These are phyloP conservation scores for Eimeria brunetti DNA, from an alignment of 169 alveolate species.

Conservation along the genomic window DNA sequence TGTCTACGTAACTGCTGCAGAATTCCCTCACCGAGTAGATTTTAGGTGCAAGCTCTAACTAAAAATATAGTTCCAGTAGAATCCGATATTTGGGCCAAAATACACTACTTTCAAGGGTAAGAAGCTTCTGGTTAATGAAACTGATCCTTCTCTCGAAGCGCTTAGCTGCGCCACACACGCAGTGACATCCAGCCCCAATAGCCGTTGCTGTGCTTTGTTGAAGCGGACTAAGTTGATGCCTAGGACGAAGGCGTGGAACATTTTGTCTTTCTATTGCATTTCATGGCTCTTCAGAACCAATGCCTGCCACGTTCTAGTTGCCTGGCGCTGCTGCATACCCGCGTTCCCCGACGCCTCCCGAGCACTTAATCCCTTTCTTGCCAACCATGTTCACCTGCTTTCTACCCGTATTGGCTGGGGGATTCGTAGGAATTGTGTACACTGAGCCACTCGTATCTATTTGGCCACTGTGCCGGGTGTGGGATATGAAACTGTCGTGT, in stretches of 20 bases:
- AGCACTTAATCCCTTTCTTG: neutral
- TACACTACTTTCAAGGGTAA: neutral
- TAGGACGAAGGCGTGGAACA: neutral
- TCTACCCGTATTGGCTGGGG: neutral
- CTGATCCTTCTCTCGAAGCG: neutral
- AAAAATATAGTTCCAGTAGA: neutral
- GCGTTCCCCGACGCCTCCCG: neutral
- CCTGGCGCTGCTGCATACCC: neutral
- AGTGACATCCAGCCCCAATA: slow-evolving; percentile 30
- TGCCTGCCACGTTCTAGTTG: neutral
- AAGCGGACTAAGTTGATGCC: neutral
- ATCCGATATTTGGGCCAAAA: neutral
- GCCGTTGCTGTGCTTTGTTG: slow-evolving; percentile 24
- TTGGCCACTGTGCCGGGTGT: neutral
- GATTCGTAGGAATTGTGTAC: neutral
- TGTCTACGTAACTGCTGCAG: slow-evolving; percentile 15
- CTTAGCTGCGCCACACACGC: neutral
- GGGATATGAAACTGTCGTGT: neutral
- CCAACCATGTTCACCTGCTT: neutral
- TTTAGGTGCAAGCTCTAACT: slow-evolving; percentile 33
- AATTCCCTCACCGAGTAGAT: neutral
- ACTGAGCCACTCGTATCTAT: neutral
- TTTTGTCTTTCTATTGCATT: neutral
- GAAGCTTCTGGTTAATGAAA: neutral
- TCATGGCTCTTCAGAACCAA: neutral